Percentiles rank a stretch among this genome's conserved stretches.
phyloP scores from a whole-genome alignment of 495 filamentous ascomycete species.

The Penicillium macrosclerotiorum region DNA sequence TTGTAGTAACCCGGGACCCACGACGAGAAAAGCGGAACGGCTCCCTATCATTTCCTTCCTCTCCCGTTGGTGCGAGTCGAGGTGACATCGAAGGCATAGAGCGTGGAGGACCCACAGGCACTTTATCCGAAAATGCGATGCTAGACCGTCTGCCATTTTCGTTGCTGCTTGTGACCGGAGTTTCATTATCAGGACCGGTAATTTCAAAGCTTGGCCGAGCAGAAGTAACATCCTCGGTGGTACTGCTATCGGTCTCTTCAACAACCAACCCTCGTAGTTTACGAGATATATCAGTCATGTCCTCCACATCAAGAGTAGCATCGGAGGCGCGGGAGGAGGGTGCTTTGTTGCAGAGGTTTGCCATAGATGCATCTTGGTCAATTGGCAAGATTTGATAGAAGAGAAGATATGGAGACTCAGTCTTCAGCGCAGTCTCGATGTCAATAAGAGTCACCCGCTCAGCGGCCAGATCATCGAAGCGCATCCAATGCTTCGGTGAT shows the following conservation, averaged over 20 bases:
- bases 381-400: slow-evolving; percentile 95
- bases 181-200: slow-evolving; percentile 26
- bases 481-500: slow-evolving; percentile 71
- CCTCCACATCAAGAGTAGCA: slow-evolving; percentile 30
- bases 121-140: slow-evolving; percentile 29
- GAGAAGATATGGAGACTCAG: slow-evolving; percentile 90
- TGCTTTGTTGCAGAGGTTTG: slow-evolving; percentile 50
- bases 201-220: slow-evolving; percentile 45
- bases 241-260: slow-evolving; percentile 15
- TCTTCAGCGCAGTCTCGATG: slow-evolving; percentile 68
- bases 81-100: slow-evolving; percentile 48
- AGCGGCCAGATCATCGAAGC: slow-evolving; percentile 78
- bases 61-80: slow-evolving; percentile 42
- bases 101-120: slow-evolving; percentile 35
- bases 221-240: slow-evolving; percentile 24
- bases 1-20: slow-evolving; percentile 54
- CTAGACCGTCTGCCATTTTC: slow-evolving; percentile 21
- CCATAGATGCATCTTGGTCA: slow-evolving; percentile 60
- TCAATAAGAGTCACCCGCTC: slow-evolving; percentile 74
- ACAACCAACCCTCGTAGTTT: slow-evolving; percentile 14
- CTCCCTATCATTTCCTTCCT: slow-evolving; percentile 51
- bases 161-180: neutral
- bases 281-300: slow-evolving; percentile 17
- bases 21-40: slow-evolving; percentile 55
- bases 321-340: slow-evolving; percentile 57